Evolutionary conservation across 1,139 yeast genomes (phyloP).

Genomic region (Kluyveromyces marxianus): DNA sequence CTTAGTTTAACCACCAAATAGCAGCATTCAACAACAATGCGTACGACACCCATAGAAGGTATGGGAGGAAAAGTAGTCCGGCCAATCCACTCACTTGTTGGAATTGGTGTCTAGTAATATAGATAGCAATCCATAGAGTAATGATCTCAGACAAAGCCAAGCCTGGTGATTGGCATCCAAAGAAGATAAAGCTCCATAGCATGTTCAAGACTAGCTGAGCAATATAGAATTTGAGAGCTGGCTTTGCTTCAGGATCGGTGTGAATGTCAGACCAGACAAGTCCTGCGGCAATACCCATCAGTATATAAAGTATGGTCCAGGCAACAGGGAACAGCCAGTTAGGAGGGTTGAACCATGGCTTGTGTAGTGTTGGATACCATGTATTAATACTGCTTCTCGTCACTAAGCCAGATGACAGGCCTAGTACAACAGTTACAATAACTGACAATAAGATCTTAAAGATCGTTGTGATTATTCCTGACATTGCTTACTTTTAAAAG

Average conservation of each 20-base stretch:
- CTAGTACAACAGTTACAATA: neutral
- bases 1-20: neutral
- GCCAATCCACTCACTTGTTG: neutral
- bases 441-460: too few relatives aligned
- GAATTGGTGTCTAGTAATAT: neutral
- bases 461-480: too few relatives aligned
- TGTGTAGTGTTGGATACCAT: neutral
- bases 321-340: constrained; percentile 1
- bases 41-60: neutral
- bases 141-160: neutral
- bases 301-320: neutral
- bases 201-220: neutral
- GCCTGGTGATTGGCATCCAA: neutral
- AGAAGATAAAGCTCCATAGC: neutral
- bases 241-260: neutral
- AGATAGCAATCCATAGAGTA: neutral
- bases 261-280: neutral
- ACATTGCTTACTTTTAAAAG: too few relatives aligned
- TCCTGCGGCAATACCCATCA: neutral
- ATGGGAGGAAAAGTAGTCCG: neutral
- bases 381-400: neutral
- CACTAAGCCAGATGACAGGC: neutral
- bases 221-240: neutral
- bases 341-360: constrained; percentile 1
- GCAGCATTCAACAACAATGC: neutral